Evolutionary conservation across 345 rosid genomes (phyloP), one percentile per base, ranked within the genome.

Genomic region (Salix suchowensis): DNA sequence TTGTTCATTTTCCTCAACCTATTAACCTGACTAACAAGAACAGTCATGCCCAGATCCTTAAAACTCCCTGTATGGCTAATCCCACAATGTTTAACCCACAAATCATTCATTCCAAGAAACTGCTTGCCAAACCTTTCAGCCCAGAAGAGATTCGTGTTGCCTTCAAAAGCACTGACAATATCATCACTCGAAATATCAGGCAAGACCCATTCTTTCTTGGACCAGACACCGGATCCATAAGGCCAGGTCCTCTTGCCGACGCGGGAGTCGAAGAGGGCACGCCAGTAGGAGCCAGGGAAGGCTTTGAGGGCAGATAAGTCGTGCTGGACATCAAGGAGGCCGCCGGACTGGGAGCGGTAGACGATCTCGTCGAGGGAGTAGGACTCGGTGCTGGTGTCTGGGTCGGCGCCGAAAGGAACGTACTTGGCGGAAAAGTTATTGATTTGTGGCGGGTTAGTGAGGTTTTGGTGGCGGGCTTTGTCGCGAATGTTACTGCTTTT

Each of bases 361-460:
- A 81, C 77, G 55, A 81, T 73, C 77, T 76, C 83, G 50, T 81
- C 83, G 40, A 81, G 83, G 2, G 80, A 81, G 67, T 81, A 81
- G 5, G 65, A 76, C 23, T 81, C 83, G 2, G 71, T 37, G 65
- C 46, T 68, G 68, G 60, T 5, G 36, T 65, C 39, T 4, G 81
- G 72, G 16, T 65, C 82, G 2, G 90, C 80, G 67, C 82, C 80
- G 83, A 89, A 89, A 2, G 91, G 93, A 2, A 89, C 89, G 77
- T 88, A 89, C 72, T 85, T 87, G 13, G 93, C 91, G 58, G 91
- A 79, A 72, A 88, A 82, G 39, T 76, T 77, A 37, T 72, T 69
- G 52, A 37, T n/a, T 3, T 68, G 71, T 30, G 58, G 76, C 28
- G 80, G 79, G 82, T 69, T 52, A 23, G 62, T 6, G 67, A 73